Conservation (phyloP, 352 stramenopile genomes). For the Phytophthora multivora region DNA sequence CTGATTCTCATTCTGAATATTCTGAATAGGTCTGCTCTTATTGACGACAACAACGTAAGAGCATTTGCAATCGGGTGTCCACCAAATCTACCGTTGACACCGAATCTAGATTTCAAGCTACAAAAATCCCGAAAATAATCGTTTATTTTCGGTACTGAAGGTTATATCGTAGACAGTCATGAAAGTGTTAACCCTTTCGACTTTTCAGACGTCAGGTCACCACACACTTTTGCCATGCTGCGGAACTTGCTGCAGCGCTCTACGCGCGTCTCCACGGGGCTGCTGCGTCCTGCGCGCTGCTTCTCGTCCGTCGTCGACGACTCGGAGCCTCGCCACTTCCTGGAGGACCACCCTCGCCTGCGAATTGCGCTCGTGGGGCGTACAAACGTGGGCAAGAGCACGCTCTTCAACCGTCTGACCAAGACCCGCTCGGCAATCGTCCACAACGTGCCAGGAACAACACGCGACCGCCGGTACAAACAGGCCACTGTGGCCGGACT, state of each 20-base stretch:
- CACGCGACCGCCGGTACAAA: conserved; percentile 76
- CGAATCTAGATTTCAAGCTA: no score
- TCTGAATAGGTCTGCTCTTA: no score
- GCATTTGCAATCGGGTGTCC: no score
- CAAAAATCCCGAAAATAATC: no score
- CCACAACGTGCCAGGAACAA: conserved; percentile 84
- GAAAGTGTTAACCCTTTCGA: no score
- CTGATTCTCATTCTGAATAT: neutral
- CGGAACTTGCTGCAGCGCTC: conserved; percentile 40
- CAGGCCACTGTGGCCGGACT: conserved; percentile 64
- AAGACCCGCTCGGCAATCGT: conserved; percentile 80
- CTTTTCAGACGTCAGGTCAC: no score
- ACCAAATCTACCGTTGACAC: no score
- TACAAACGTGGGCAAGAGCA: conserved; percentile 88
- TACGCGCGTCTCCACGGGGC: conserved; percentile 9
- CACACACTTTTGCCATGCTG: conserved; percentile 32
- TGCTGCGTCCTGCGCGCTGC: conserved; percentile 26
- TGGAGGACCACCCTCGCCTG: conserved; percentile 58
- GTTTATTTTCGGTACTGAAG: no score
- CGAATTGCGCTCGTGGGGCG: conserved; percentile 81
- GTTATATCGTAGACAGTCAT: no score
- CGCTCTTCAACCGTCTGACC: conserved; percentile 85
- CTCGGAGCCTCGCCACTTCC: conserved; percentile 3
- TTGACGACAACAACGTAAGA: no score
- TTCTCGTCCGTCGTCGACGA: conserved; percentile 13